Percentiles rank a stretch among this genome's conserved stretches.
Conservation (phyloP, 2,329 filamentous ascomycete species). For the Mycosphaerella sp. region DNA sequence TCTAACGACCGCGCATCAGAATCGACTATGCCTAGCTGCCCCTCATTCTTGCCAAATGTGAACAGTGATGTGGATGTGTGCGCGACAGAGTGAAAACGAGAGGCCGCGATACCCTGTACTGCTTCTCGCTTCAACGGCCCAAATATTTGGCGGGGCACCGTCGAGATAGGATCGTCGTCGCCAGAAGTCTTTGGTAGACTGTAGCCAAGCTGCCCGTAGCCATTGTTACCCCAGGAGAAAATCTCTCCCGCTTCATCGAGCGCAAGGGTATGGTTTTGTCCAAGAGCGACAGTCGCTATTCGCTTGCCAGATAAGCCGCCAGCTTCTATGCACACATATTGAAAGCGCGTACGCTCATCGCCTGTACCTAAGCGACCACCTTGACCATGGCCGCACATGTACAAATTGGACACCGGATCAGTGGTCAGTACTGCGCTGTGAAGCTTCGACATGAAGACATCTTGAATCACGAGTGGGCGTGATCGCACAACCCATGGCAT, state of each 20-base stretch:
- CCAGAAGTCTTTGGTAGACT: conserved; percentile 61
- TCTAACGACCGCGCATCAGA: conserved; percentile 89
- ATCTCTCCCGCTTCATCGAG: conserved; percentile 81
- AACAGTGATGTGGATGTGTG: conserved; percentile 76
- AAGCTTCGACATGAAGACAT: conserved; percentile 82
- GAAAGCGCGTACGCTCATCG: conserved; percentile 83
- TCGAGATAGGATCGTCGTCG: conserved; percentile 79
- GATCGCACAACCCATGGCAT: conserved; percentile 69
- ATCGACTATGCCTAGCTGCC: conserved; percentile 89
- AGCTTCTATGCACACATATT: conserved; percentile 73
- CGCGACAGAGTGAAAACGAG: conserved; percentile 83
- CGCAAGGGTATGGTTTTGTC: conserved; percentile 85
- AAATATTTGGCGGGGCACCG: conserved; percentile 79
- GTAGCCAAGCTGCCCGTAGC: conserved; percentile 80
- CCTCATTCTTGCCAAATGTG: conserved; percentile 92
- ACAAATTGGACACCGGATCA: conserved; percentile 84
- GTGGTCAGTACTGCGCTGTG: conserved; percentile 83
- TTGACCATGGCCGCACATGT: conserved; percentile 85
- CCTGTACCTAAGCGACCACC: conserved; percentile 85
- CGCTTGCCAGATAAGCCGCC: conserved; percentile 67
- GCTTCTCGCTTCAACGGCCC: conserved; percentile 81
- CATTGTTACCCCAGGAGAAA: conserved; percentile 91
- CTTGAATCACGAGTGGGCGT: conserved; percentile 67
- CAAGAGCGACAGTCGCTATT: conserved; percentile 71
- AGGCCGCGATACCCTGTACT: conserved; percentile 78